Evolutionary conservation across 2,329 filamentous ascomycete species (phyloP).

Genomic region (Curvularia verruculosa): DNA sequence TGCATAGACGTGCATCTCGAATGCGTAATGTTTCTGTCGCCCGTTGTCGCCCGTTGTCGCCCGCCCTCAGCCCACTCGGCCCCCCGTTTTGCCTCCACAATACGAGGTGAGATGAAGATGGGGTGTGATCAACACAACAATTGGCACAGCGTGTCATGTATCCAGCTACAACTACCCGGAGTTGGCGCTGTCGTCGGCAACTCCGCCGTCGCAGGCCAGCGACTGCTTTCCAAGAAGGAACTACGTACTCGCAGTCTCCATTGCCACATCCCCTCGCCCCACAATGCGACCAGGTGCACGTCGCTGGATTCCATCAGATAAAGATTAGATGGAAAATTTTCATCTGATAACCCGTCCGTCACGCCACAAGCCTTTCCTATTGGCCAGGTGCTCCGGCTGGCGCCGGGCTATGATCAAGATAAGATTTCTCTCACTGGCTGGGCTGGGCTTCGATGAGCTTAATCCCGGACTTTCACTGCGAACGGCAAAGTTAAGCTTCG

Average conservation of each 20-base stretch:
- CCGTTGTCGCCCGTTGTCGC: background rate
- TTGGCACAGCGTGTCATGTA: background rate
- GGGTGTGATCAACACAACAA: background rate
- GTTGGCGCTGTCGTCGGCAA: slow-evolving; percentile 2
- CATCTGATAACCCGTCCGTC: slow-evolving; percentile 32
- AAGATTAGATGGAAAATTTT: slow-evolving; percentile 38
- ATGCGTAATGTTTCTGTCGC: background rate
- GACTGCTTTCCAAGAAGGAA: background rate
- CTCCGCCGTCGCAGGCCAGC: slow-evolving; percentile 1
- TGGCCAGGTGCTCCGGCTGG: slow-evolving; percentile 21
- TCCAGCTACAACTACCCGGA: background rate
- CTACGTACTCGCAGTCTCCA: slow-evolving; percentile 1
- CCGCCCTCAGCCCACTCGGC: background rate
- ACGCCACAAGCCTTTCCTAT: slow-evolving; percentile 13
- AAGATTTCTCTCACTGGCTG: slow-evolving; percentile 27
- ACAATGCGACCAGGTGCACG: slow-evolving; percentile 4
- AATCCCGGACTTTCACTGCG: slow-evolving; percentile 21
- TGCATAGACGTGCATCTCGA: background rate
- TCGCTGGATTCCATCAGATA: slow-evolving; percentile 32
- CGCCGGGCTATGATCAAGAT: slow-evolving; percentile 34
- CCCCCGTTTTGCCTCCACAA: slow-evolving; percentile 7
- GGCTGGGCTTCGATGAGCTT: slow-evolving; percentile 33
- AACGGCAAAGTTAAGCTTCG: slow-evolving; percentile 17
- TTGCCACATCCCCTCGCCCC: slow-evolving; percentile 1
- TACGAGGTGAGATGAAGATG: background rate